Base-by-base conservation (phyloP, 140 eudicot genomes). In the Erigeron philadelphicus region DNA sequence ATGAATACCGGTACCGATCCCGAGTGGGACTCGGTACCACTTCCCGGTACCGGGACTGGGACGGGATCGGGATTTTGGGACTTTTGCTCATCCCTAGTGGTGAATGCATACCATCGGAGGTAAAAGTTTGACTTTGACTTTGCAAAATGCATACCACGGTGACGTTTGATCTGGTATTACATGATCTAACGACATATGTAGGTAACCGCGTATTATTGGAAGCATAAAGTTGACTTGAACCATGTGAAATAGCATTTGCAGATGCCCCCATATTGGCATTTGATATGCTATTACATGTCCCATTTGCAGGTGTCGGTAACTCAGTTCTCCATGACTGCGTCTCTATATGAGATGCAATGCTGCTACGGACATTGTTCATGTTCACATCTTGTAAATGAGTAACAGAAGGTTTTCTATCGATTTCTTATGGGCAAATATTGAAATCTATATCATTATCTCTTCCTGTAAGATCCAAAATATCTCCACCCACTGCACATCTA, bases 381-480 rank as follows among this genome's bases (percentile, higher is more conserved):
- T 50, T 75, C 49, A 74, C 41, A 60, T 31, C 31, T 50, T 66
- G 84, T 60, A 71, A 43, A 69, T 53, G 75, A 74, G 54, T 61
- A 38, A 46, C 76, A 63, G 76, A 53, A 61, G 88, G 87, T 62
- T 87, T 90, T 59, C 11, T 76, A n/a, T 85, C 95, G 63, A 74
- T 78, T 41, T 68, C 62, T 70, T 75, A 87, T 66, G 19, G 42
- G 64, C 72, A 15, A 40, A 12, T 21, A 6, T 11, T 13, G 46
- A 42, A 61, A 60, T 79, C 80, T 78, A 77, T 81, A 15, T 67
- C 78, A 73, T 81, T 77, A 21, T 66, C 81, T 1, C 11, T 80
- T 46, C 61, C 81, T 0, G 95, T 82, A 12, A 88, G 91, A 76
- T 88, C 96, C 71, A 84, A 56, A 41, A 85, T 59, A 40, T 74